Evolutionary conservation across 2,329 filamentous ascomycete genomes (phyloP).

Genomic region (Allantophomopsis cytisporea): DNA sequence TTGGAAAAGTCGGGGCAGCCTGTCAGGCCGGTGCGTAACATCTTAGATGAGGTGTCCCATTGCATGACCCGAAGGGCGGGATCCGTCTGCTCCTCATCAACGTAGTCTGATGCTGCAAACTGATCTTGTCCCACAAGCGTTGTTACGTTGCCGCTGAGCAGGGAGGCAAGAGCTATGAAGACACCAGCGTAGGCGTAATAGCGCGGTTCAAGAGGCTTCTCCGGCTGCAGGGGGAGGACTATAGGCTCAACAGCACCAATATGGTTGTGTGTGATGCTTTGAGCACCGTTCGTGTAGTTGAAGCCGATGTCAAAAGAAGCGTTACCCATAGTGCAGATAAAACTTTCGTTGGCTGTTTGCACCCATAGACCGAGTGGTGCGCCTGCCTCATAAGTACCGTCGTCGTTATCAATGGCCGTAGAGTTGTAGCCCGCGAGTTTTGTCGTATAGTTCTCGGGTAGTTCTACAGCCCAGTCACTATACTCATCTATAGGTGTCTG

Average conservation of each 20-base stretch:
- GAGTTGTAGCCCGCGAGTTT: no score
- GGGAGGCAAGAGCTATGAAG: not conserved
- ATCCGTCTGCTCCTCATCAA: not conserved
- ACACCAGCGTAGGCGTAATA: not conserved
- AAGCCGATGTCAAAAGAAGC: constrained; percentile 6
- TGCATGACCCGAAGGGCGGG: not conserved
- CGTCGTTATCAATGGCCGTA: not conserved
- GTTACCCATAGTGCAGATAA: constrained; percentile 6
- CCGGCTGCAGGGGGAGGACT: not conserved
- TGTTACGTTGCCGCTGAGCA: constrained; percentile 2
- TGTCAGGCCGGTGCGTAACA: no score
- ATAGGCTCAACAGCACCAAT: no score
- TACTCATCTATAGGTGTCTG: constrained; percentile 2
- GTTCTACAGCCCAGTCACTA: not conserved
- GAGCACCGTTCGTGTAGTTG: constrained; percentile 2
- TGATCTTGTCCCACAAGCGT: not conserved
- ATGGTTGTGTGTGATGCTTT: not conserved
- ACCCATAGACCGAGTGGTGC: constrained; percentile 2
- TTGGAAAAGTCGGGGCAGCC: no score
- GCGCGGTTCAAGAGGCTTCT: not conserved
- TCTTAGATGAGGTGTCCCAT: not conserved
- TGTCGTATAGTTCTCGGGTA: not conserved
- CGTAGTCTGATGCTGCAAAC: constrained; percentile 1
- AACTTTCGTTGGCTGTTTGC: constrained; percentile 3
- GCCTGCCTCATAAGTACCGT: not conserved